Evolutionary conservation across 2,329 filamentous ascomycete genomes (phyloP), one percentile per base, ranked within the genome.

Genomic region (Neodidymelliopsis sp.): DNA sequence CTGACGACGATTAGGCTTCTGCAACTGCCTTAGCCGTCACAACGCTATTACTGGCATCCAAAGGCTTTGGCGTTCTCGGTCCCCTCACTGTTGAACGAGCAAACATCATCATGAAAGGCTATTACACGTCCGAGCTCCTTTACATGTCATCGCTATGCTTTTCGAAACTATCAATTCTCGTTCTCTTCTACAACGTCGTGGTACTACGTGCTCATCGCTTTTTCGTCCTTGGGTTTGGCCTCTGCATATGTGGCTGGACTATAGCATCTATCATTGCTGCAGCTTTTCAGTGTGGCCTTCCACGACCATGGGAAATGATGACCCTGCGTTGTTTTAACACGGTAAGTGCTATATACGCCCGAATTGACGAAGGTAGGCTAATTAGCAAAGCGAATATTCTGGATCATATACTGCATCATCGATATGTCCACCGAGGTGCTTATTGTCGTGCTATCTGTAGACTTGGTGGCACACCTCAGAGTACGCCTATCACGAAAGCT

Each of bases 61-160:
- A 66, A 16, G 64, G 66, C 28, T 58, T 69, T 11, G 64, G 65
- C 9, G 46, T 54, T 2, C 19, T 44, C 2, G 50, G 30, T 18
- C 23, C 35, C 4, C 40, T 67, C 20, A 61, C 64, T 7, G 9
- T 57, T 15, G 49, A 50, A 36, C 57, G 60, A 30, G 59, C 54
- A 13, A 49, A 63, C 22, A 33, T 35, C 6, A 54, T 71, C 28
- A 65, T 66, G 56, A 70, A 70, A 42, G 64, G 54, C 6, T 59
- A 64, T 46, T 72, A 72, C 18, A 62, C 60, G 12, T 69, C 64
- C 16, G 61, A 71, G n/a, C 59, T 70, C n/a, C 40, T 72, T 7
- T 72, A 72, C 52, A 45, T 71, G 9, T 49, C 51, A 4, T 54
- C 65, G 0, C 35, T 71, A 11, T 63, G 66, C 35, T 66, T 68